Base-by-base conservation (phyloP, 345 rosid genomes). In the Zanthoxylum bungeanum region DNA sequence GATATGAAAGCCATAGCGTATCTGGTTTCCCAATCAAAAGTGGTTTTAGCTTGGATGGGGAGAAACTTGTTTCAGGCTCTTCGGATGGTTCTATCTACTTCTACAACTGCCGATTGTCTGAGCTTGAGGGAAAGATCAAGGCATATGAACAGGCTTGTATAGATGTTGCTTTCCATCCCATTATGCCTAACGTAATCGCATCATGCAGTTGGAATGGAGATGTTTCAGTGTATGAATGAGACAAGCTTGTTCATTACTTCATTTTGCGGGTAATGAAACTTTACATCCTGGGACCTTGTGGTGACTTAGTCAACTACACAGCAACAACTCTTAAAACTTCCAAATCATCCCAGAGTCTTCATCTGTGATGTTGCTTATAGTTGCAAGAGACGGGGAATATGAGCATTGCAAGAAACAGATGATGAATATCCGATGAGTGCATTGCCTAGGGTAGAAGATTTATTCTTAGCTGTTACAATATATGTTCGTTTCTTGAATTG, bases 11-110 rank as follows among this genome's bases (percentile, higher is more conserved):
- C 76, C 93, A 91, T 75, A 83, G 87, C 36, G 96, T 89, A 12
- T 81, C 92, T 14, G 98, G 98, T 59, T 94, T 94, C 71, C 87
- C 95, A 27, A 70, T 95, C 56, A 89, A 84, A 80, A 91, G 97
- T 79, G 78, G 76, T 74, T 92, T 94, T 84, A 90, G 92, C 78
- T 61, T 83, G 61, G 89, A 86, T 0, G 93, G 92, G 22, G 78
- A 85, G 79, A 81, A 68, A 28, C 86, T 92, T 31, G 87, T 74
- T 64, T 83, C 96, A 1, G 96, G 93, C 64, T 91, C 95, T 37
- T 89, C 98, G 3, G 95, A 90, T 57, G 93, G 96, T 68, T 85
- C 78, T 25, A 64, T 94, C 39, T 89, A 89, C 84, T 76, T 87
- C 2, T 85, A 83, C 62, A 71, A 69, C 75, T 82, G 85, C 63